Percentiles rank a stretch among this genome's conserved stretches.
These are phyloP conservation scores for Leccinellum rugosiceps DNA, from an alignment of 768 basidiomycete genomes.

Conservation along the genomic window DNA sequence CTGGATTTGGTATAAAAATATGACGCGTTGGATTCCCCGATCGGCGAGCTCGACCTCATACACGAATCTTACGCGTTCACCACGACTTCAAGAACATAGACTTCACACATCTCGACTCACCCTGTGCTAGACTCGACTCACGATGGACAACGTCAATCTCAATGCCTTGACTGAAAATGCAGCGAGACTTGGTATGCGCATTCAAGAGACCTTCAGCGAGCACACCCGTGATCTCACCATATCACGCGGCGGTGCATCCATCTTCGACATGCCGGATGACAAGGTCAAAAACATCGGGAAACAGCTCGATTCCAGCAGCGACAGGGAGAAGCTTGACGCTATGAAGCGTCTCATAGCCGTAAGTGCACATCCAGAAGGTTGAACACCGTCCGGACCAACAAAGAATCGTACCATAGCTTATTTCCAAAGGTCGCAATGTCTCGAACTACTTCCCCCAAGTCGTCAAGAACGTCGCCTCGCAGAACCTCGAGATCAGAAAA, in stretches of 20 bases:
- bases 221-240: constrained; percentile 71
- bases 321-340: constrained; percentile 89
- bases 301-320: constrained; percentile 85
- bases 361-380: constrained; percentile 29
- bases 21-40: background rate
- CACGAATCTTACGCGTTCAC: constrained; percentile 7
- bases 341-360: constrained; percentile 95
- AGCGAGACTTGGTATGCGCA: constrained; percentile 73
- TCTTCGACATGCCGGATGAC: constrained; percentile 74
- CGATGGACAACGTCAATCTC: constrained; percentile 35
- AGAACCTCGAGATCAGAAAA: constrained; percentile 91
- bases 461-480: constrained; percentile 93
- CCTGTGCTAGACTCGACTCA: constrained; percentile 3
- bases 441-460: constrained; percentile 95
- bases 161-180: constrained; percentile 73
- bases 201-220: constrained; percentile 81
- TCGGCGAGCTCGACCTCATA: background rate
- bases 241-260: constrained; percentile 49
- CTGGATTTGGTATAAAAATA: background rate
- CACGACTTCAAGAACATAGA: background rate
- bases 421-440: constrained; percentile 88
- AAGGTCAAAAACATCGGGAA: constrained; percentile 78
- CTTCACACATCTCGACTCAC: background rate
- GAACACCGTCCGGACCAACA: background rate
- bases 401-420: constrained; percentile 52